phyloP scores from a whole-genome alignment of 768 basidiomycete species.

The Tremella yokohamensis region DNA sequence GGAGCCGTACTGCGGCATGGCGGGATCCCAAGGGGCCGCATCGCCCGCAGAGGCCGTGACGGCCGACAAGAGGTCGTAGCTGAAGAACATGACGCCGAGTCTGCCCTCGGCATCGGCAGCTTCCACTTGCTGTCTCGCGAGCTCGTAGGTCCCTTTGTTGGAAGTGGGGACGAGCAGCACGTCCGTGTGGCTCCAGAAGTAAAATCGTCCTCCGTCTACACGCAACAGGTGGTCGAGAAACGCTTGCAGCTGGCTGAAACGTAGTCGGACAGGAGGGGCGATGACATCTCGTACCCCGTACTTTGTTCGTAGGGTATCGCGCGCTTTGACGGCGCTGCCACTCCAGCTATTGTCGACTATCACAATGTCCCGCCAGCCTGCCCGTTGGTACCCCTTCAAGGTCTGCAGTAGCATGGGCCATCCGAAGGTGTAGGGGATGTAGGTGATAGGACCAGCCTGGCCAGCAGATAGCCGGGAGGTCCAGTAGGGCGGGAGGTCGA shows the following conservation, averaged over 20 bases:
- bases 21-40: conserved; percentile 16
- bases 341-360: conserved; percentile 23
- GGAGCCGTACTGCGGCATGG: conserved; percentile 19
- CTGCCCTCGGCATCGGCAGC: background rate
- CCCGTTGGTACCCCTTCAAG: conserved; percentile 11
- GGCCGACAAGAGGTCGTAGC: conserved; percentile 12
- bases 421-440: conserved; percentile 19
- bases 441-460: conserved; percentile 1
- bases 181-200: conserved; percentile 20
- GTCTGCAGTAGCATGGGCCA: conserved; percentile 16
- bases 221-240: conserved; percentile 10
- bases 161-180: conserved; percentile 5
- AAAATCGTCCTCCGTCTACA: background rate
- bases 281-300: conserved; percentile 9
- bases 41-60: conserved; percentile 4
- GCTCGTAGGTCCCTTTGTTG: conserved; percentile 2
- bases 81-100: conserved; percentile 19
- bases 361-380: conserved; percentile 15
- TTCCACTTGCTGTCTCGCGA: background rate
- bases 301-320: background rate
- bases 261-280: conserved; percentile 14
- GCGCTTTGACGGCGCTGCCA: conserved; percentile 4
- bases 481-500: too few relatives aligned
- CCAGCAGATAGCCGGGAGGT: too few relatives aligned
- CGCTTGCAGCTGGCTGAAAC: conserved; percentile 18